phyloP scores from a whole-genome alignment of 257 asterid species.

The Nicotiana tomentosiformis region DNA sequence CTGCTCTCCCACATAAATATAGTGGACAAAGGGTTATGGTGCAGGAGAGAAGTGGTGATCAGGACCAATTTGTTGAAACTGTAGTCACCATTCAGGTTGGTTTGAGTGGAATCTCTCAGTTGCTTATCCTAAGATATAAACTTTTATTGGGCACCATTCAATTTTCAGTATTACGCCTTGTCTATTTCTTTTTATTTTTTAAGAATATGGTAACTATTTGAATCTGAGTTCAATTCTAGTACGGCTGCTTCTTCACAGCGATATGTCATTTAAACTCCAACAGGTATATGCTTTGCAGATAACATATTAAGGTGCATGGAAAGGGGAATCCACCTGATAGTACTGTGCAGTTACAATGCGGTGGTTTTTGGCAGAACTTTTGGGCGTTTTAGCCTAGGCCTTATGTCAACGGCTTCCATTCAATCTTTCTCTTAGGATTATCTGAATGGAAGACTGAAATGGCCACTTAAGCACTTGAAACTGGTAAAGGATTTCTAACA shows the following conservation, averaged over 20 bases:
- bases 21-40: slow-evolving; percentile 86
- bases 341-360: neutral
- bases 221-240: neutral
- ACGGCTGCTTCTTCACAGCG: neutral
- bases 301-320: neutral
- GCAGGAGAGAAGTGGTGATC: slow-evolving; percentile 50
- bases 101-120: neutral
- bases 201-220: neutral
- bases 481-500: neutral
- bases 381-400: neutral
- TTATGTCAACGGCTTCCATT: neutral
- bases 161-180: neutral
- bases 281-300: neutral
- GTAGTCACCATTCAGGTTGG: slow-evolving; percentile 75
- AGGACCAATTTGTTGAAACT: slow-evolving; percentile 48
- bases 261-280: neutral
- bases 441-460: neutral
- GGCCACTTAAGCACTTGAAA: neutral
- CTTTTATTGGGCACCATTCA: neutral
- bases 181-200: neutral
- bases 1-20: slow-evolving; percentile 31
- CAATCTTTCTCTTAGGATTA: neutral
- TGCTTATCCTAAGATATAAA: neutral
- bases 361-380: neutral
- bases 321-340: neutral